phyloP scores from a whole-genome alignment of 2,329 filamentous ascomycete species.

The Colletotrichum higginsianum region DNA sequence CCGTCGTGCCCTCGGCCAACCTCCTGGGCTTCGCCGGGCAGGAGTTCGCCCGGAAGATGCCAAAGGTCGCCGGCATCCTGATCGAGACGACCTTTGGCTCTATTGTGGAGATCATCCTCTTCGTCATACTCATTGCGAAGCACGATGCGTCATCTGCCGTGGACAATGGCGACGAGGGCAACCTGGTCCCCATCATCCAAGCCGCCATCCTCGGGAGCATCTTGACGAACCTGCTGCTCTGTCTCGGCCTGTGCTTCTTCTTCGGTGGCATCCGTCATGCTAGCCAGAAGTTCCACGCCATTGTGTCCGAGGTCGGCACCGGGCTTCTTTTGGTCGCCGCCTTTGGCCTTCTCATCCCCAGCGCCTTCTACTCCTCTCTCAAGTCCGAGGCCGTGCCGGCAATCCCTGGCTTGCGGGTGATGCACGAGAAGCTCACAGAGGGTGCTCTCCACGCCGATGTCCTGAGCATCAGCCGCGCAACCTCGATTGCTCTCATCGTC shows the following conservation, averaged over 20 bases:
- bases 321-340: constrained; percentile 75
- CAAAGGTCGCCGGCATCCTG: constrained; percentile 71
- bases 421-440: constrained; percentile 50
- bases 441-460: constrained; percentile 61
- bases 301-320: constrained; percentile 78
- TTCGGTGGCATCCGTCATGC: constrained; percentile 73
- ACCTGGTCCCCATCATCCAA: constrained; percentile 73
- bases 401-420: constrained; percentile 42
- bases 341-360: constrained; percentile 54
- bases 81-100: constrained; percentile 70
- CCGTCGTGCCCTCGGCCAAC: constrained; percentile 65
- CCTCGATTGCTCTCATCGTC: constrained; percentile 72
- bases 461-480: constrained; percentile 73
- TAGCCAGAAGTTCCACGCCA: constrained; percentile 74
- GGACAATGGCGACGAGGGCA: constrained; percentile 51
- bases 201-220: constrained; percentile 80
- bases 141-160: constrained; percentile 42
- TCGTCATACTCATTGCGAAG: constrained; percentile 72
- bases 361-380: constrained; percentile 55
- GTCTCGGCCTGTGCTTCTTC: constrained; percentile 77
- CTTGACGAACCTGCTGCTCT: constrained; percentile 77
- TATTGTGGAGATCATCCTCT: constrained; percentile 78
- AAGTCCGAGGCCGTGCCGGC: constrained; percentile 48
- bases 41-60: constrained; percentile 76
- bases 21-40: constrained; percentile 66